Base-by-base conservation (phyloP, 2,329 filamentous ascomycete genomes). In the Alternaria angustiovoidea region DNA sequence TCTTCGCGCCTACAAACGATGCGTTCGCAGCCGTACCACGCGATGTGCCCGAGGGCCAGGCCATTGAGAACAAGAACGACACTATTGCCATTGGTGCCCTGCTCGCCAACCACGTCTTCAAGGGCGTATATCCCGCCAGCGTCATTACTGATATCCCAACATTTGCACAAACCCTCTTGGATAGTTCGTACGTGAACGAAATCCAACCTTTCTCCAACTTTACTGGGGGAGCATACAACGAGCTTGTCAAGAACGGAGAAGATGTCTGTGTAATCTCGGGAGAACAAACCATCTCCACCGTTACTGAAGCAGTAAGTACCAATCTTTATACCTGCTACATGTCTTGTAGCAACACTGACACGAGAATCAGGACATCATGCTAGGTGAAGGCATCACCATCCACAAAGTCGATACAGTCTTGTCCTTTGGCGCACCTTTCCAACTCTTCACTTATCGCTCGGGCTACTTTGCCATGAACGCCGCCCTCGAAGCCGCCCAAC, bases 31-130 rank as follows among this genome's bases (percentile, higher is more conserved):
- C 59, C 3, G 67, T 72, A 36, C 67, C 70, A 24, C 62, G 71
- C 24, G 61, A 71, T 7, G 52, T 68, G 1, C 71, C 71, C 3
- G 71, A 74, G 44, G 71, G 71, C 26, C 61, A 68, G 32, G 70
- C 71, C 5, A 68, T 74, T 16, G 73, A 76, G 22, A 69, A 80
- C 53, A 66, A 74, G 5, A 75, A 72, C 22, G 68, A 78, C 30
- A 69, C 72, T 7, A 73, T 70, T 9, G 67, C 75, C 20, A 70
- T 82, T 26, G 67, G 74, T 46, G 83, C 83, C 11, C 74, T 88
- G 34, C 76, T 89, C 11, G 78, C 74, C 46, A 89, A 89, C 69
- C 86, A 89, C 71, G 81, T 87, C 34, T 75, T 88, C 22, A 81
- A 84, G 54, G 86, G 85, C 28, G 81, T 80, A 1, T 82, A 84